Base-by-base conservation (phyloP, 805 yeast species). In the Metschnikowia sp. region DNA sequence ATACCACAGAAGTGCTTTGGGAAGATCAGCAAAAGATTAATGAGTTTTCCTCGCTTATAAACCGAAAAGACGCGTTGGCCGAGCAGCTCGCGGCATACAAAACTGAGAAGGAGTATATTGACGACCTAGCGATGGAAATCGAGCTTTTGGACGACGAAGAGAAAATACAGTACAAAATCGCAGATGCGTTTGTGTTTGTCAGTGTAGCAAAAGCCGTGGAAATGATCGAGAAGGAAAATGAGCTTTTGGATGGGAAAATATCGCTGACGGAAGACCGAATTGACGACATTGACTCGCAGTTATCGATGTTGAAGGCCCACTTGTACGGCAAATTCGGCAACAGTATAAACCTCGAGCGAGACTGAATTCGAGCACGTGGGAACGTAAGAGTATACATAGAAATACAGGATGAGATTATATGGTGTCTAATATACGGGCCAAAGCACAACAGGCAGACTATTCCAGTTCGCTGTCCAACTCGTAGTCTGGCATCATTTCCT, bases 11-110 rank as follows among this genome's bases (percentile, higher is more conserved):
- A 53, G 95, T 86, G 26, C 67, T 76, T 28, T 83, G 88, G 85
- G 88, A 80, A 48, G 98, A 92, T 64, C 99, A 92, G 69, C 83
- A 86, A 62, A 81, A 81, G 61, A 92, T 92, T 71, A 94, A 92
- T 67, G 82, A 82, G 63, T 92, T 94, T 62, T 88, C 96, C 12
- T 86, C 90, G 39, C 74, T 90, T 52, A 88, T 90, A 50, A 74
- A 83, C 54, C 81, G 84, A 50, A 83, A 84, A 55, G 89, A 87
- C 54, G 74, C 75, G 15, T 63, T 83, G 11, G 71, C 76, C 31
- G 76, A 67, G 15, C 75, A 75, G 42, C 69, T 86, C 32, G 68
- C 71, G 18, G 67, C 68, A 45, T 70, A 75, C 51, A 72, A 76
- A 55, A 78, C 80, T 50, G 96, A 89, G 58, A 88, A 89, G 56